These are phyloP conservation scores for Boletus vermiculosoides DNA, from an alignment of 768 basidiomycete genomes.

Conservation along the genomic window DNA sequence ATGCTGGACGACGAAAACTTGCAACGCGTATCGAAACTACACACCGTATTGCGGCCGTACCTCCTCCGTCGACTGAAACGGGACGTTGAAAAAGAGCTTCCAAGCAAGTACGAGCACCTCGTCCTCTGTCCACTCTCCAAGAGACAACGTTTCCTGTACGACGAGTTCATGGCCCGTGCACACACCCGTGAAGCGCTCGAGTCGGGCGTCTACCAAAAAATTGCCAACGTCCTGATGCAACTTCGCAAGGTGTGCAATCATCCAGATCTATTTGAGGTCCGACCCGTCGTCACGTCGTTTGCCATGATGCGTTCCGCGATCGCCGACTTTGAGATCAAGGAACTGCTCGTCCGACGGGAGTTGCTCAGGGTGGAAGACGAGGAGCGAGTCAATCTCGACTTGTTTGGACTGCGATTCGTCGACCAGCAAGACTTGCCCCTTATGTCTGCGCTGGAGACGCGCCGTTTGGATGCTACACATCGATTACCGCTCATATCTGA, in stretches of 20 bases:
- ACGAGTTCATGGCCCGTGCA: slow-evolving; percentile 91
- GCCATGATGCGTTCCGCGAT: slow-evolving; percentile 71
- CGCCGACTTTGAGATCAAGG: slow-evolving; percentile 83
- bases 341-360: slow-evolving; percentile 77
- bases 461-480: slow-evolving; percentile 57
- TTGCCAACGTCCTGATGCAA: slow-evolving; percentile 97
- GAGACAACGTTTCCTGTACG: slow-evolving; percentile 91
- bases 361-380: slow-evolving; percentile 54
- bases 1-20: slow-evolving; percentile 77
- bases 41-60: slow-evolving; percentile 93
- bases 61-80: slow-evolving; percentile 93
- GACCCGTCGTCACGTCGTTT: slow-evolving; percentile 78
- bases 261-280: slow-evolving; percentile 88
- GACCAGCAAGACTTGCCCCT: slow-evolving; percentile 52
- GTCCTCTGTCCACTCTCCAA: slow-evolving; percentile 87
- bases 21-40: slow-evolving; percentile 84
- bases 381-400: slow-evolving; percentile 57
- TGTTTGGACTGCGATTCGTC: slow-evolving; percentile 65
- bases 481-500: slow-evolving; percentile 53
- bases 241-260: slow-evolving; percentile 96
- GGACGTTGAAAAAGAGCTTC: slow-evolving; percentile 96
- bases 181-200: slow-evolving; percentile 79
- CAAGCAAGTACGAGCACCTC: slow-evolving; percentile 90
- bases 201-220: slow-evolving; percentile 85
- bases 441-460: slow-evolving; percentile 52